Evolutionary conservation across 495 filamentous ascomycete species (phyloP), one percentile per base, ranked within the genome.

Genomic region (Lasiosphaeriaceae sp.): DNA sequence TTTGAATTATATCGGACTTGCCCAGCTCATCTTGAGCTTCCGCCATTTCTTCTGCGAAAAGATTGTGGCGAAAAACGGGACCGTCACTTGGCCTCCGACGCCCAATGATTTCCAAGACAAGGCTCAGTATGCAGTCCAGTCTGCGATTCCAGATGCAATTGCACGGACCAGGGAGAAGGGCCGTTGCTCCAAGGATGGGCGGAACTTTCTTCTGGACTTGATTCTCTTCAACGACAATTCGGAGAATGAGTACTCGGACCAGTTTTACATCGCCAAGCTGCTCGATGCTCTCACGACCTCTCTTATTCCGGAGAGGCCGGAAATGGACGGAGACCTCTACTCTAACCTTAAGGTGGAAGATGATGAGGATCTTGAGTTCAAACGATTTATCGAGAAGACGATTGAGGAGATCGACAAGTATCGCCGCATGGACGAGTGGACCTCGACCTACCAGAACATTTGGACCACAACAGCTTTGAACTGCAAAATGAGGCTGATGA

Each of bases 211-310:
- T 20, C 81, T 92, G 39, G 91, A 96, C 59, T 87, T 92, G 71
- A 74, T 99, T 23, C 86, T 87, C 47, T 91, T 90, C 73, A 99
- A 97, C 60, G 90, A 97, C 69, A 97, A 99, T 66, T 83, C 85
- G 0, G 86, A 87, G 56, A 97, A 97, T 63, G 69, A 86, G 64
- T 93, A 81, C 62, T 95, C 90, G 14, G 95, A 99, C 62, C 84
- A 88, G 55, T 86, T 87, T 64, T 97, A 96, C 62, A 83, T 97
- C 55, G 84, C 90, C 4, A 86, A 76, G 34, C 79, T 99, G 14
- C 90, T 97, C 77, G 79, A 77, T 23, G 87, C 90, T 2, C 74
- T 99, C 3, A 85, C 90, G 2, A 83, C 92, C 46, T 88, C 87
- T 14, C 76, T 96, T 55, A 79, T 90, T 45, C 83, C 84, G 0